Evolutionary conservation across 2,329 filamentous ascomycete species (phyloP), one percentile per base, ranked within the genome.

Genomic region (Seiridium unicorne): DNA sequence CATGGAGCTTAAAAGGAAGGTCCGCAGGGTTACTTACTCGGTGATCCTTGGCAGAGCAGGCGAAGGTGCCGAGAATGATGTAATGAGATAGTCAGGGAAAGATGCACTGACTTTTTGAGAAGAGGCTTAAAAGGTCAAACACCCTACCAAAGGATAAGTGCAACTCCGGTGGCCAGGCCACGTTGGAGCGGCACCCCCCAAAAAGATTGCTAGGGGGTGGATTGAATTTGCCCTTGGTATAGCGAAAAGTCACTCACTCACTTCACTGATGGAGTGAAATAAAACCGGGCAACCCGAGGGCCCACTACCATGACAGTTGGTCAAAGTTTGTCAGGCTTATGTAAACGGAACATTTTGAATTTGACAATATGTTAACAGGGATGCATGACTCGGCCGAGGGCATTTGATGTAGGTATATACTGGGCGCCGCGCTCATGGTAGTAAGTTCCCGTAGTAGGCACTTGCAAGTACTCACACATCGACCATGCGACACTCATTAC

Each of bases 321-420:
- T 32, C 9, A 36, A 13, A 18, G 49, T 53, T 53, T 53, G 32
- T 53, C 49, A 53, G 49, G 49, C 49, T 53, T 53, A 53, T 53
- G 32, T 53, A 53, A 53, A 53, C 35, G 9, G 18, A 7, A 7
- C 11, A n/a, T 53, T 10, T 53, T 35, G 49, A 53, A 40, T 53
- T 35, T 32, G 35, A 35, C 49, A 53, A 35, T 35, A 53, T 53
- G 49, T 53, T 38, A 35, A n/a, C 18, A n/a, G 11, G 32, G 35
- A 53, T 53, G 31, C 32, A n/a, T 35, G 34, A n/a, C 49, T 53
- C 32, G 9, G 7, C 38, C 13, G 38, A 7, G 38, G 38, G 7
- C 10, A 18, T 9, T 13, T 53, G 32, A 53, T 53, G 35, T 36
- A 49, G 6, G 18, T 42, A 53, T 11, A 35, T 18, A 53, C 49